These are phyloP conservation scores for Datura wrightii DNA, from an alignment of 257 asterid genomes.

Conservation along the genomic window DNA sequence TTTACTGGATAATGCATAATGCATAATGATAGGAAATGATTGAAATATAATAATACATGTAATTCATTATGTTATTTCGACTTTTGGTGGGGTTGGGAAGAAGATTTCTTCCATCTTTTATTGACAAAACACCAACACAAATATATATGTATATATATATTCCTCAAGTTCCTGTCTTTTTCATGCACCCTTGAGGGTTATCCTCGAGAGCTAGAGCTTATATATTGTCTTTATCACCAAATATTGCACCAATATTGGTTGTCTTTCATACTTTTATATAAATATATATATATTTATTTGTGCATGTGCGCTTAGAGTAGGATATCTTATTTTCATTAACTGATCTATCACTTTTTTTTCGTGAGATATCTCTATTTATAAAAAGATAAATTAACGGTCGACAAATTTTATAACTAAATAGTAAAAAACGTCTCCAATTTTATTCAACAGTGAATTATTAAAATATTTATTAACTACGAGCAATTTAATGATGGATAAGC, in stretches of 20 bases:
- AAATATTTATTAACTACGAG: background rate
- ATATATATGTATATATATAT: background rate
- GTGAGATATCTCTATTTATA: too few relatives aligned
- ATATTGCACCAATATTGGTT: background rate
- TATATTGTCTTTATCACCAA: background rate
- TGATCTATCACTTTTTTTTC: too few relatives aligned
- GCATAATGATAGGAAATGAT: background rate
- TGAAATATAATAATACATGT: background rate
- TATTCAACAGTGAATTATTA: background rate
- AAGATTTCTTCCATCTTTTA: background rate
- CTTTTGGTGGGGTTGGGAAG: conserved; percentile 4
- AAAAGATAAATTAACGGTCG: too few relatives aligned
- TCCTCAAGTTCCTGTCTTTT: background rate
- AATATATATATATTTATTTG: too few relatives aligned
- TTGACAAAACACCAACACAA: background rate
- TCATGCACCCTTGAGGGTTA: background rate
- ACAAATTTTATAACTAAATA: too few relatives aligned
- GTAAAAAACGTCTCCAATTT: background rate
- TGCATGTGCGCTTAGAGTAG: too few relatives aligned
- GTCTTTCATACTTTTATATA: background rate
- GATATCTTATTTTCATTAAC: too few relatives aligned
- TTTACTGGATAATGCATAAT: background rate
- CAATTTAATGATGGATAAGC: too few relatives aligned
- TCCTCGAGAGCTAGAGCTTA: background rate
- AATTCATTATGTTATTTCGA: background rate